Base-by-base conservation (phyloP, 306 rosid genomes). In the Prunus mongolica region DNA sequence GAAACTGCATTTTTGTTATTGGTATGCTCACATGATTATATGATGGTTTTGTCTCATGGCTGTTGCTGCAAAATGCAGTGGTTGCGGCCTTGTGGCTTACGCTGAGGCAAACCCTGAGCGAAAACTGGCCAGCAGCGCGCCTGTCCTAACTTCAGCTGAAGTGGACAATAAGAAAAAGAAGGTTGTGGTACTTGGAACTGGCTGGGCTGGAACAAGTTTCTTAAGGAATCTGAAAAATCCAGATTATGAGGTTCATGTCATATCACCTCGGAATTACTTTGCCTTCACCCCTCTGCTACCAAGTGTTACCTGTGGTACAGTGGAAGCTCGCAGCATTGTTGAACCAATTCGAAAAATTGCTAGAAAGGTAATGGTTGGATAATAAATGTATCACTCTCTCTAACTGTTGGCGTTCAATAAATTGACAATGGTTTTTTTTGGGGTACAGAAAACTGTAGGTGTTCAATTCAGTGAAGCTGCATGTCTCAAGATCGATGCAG, bases 191-290 rank as follows among this genome's bases (percentile, higher is more conserved):
- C 91, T 95, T 73, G 99, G 99, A 78, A 95, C 97, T n/a, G 99
- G 99, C 24, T 95, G 99, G 99, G 99, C 96, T 22, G 92, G 88
- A 45, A 95, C 99, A 7, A 92, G 96, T 83, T 95, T 95, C 80
- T 32, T 95, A 80, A 95, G 88, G 93, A 90, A 86, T 82, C 80
- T 95, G 16, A 81, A 86, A 9, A 80, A 65, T 71, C 90, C 93
- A 0, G 79, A 82, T 45, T 95, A 89, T 55, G 99, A 95, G 71
- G 93, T 95, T 70, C 92, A 90, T 65, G 89, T 95, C 57, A 76
- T 95, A 22, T 95, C 99, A 22, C 99, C 99, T 72, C 92, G 99
- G 5, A 95, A 95, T 74, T 95, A 89, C 60, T 95, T 95, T 78
- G 93, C 97, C 0, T 95, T 95, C 85, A 95, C 99, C 62, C 99